A percentile compares a stretch with the other conserved stretches of the same genome.
These are phyloP conservation scores for Skeletonema costatum DNA, from an alignment of 108 stramenopile species.

Conservation along the genomic window DNA sequence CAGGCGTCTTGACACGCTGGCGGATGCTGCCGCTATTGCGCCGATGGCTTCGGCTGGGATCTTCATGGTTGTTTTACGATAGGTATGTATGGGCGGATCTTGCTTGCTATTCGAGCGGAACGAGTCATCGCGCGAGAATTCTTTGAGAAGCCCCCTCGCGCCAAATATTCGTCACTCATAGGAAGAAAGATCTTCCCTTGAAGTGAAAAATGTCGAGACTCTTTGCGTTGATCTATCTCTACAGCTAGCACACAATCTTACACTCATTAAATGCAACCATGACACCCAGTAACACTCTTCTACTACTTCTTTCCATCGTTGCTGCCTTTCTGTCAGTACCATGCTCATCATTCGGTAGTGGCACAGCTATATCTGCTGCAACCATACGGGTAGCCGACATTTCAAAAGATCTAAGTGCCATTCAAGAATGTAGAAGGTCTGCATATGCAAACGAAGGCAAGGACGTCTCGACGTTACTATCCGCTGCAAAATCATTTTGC, in stretches of 20 bases:
- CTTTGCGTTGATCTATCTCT: no score
- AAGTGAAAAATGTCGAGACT: no score
- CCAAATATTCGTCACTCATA: not conserved
- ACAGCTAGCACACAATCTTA: no score
- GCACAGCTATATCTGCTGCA: not conserved
- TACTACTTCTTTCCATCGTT: not conserved
- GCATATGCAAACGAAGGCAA: constrained; percentile 11
- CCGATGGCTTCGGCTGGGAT: constrained; percentile 28
- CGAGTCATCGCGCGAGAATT: not conserved
- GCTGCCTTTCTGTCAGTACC: not conserved
- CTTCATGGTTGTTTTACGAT: constrained; percentile 2
- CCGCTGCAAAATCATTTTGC: constrained; percentile 43
- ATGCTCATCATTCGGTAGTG: not conserved
- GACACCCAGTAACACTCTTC: not conserved
- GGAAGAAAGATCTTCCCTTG: not conserved
- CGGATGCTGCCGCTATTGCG: constrained; percentile 20
- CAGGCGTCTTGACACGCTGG: constrained; percentile 7
- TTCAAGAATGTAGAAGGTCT: constrained; percentile 37
- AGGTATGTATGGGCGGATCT: not conserved
- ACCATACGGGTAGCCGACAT: constrained; percentile 13
- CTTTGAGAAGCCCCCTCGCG: not conserved
- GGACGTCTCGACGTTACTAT: constrained; percentile 3
- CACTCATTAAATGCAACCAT: not conserved
- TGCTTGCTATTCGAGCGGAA: not conserved
- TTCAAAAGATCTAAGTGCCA: constrained; percentile 23